Base-by-base conservation (phyloP, 1,284 basidiomycete species). In the Athelia psychrophila region DNA sequence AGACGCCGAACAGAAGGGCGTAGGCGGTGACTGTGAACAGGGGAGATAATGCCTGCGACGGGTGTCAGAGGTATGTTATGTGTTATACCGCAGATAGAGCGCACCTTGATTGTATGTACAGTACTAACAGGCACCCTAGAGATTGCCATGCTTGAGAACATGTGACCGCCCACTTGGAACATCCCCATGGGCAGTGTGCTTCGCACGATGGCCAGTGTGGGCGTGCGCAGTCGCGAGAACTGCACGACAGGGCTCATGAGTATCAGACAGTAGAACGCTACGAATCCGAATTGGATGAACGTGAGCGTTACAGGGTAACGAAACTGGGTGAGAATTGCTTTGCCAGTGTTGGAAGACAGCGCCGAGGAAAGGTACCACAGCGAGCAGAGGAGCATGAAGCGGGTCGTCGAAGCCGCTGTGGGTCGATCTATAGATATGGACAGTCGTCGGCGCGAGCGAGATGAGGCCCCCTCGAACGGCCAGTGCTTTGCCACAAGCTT, bases 101-200 rank as follows among this genome's bases (percentile, higher is more conserved):
- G 64, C 61, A 95, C 95, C 86, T 98, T 98, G 72, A 98, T 98
- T 30, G 96, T 99, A 67, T 99, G 97, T 22, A 98, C 95, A 0
- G 97, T 99, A 74, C 92, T 95, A 52, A 99, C 96, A 3, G 92
- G 94, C 54, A 98, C 97, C 51, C 94, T 80, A 36, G 93, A 93
- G 56, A 99, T 98, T 20, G 96, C 97, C 72, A 99, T 88, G 58
- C 93, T 95, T 24, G 93, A 93, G 64, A 97, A 96, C 60, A 98
- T 94, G 68, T 99, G 97, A 0, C 97, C 97, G n/a, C 90, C 91
- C 40, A 98, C 89, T 68, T 91, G 88, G 70, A 99, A 99, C 51
- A 91, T 78, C 24, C 93, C 94, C 91, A 98, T 95, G 3, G 94
- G 93, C 22, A 94, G 68, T 1, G 95, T 96, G 54, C 81, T 89